Evolutionary conservation across 2,329 filamentous ascomycete genomes (phyloP), one percentile per base, ranked within the genome.

Genomic region (Sclerotinia subarctica): DNA sequence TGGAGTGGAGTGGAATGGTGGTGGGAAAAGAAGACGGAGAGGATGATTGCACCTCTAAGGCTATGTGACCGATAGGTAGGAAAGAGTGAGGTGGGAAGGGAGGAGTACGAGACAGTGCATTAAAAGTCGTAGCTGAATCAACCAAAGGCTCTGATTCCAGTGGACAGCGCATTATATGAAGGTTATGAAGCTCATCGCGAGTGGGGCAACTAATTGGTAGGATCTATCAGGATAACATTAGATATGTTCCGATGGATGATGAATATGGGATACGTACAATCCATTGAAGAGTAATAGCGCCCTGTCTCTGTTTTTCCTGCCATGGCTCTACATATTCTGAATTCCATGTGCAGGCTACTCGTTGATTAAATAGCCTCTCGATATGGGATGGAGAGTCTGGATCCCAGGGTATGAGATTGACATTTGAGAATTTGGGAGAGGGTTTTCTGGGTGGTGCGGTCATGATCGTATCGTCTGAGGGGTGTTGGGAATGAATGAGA

Each of bases 321-420:
- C 70, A 74, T 42, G 64, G 42, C 42, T 66, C 64, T 38, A 83
- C 77, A 53, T 77, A 71, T 2, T 81, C 76, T 10, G 71, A 68
- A 32, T 79, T 76, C 81, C 81, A 83, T 11, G 80, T 79, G 68
- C 81, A 83, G 0, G 79, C 79, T 10, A 81, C 69, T 15, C 81
- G 78, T 73, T 83, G 81, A 32, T 79, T 75, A 49, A 77, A 75
- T 75, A 83, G 74, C 26, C 81, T 76, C 68, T 78, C 69, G 52
- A 76, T 73, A 56, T 83, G 81, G 11, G 73, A 72, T 10, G 76
- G 75, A 60, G 76, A 79, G 17, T 71, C 72, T 21, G 79, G 76
- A 66, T 83, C 80, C 79, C 79, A 83, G 5, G 81, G 81, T 24
- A 83, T 72, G 58, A 83, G 76, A 66, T 76, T 47, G 44, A 80